phyloP scores from a whole-genome alignment of 257 asterid species.

The Linaria vulgaris region DNA sequence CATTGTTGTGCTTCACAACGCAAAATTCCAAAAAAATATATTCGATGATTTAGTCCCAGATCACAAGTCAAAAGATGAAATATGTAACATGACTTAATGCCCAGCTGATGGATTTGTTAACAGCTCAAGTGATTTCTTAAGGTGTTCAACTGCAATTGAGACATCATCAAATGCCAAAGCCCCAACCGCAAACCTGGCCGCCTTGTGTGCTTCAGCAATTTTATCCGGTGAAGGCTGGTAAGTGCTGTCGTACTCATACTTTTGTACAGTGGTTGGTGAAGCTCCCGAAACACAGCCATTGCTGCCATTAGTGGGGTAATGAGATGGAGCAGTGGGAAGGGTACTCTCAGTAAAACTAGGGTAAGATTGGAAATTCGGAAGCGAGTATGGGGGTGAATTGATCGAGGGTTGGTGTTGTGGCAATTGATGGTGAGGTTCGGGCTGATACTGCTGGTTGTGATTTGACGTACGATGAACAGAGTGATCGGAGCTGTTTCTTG shows the following conservation, averaged over 20 bases:
- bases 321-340: slow-evolving; percentile 72
- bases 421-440: slow-evolving; percentile 35
- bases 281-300: slow-evolving; percentile 46
- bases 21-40: too few species aligned
- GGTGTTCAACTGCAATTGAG: slow-evolving; percentile 67
- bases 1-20: too few species aligned
- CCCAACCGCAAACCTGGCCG: slow-evolving; percentile 90
- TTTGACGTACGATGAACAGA: slow-evolving; percentile 45
- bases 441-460: slow-evolving; percentile 49
- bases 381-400: slow-evolving; percentile 40
- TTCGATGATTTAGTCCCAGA: too few species aligned
- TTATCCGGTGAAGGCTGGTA: slow-evolving; percentile 86
- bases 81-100: slow-evolving; percentile 45
- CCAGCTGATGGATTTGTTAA: slow-evolving; percentile 76
- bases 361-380: slow-evolving; percentile 79
- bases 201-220: slow-evolving; percentile 91
- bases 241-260: slow-evolving; percentile 64
- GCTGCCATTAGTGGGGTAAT: slow-evolving; percentile 49
- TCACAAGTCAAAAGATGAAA: too few species aligned
- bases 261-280: slow-evolving; percentile 35
- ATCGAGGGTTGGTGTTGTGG: slow-evolving; percentile 58
- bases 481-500: slow-evolving; percentile 42
- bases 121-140: slow-evolving; percentile 76
- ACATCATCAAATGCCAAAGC: slow-evolving; percentile 92
- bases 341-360: slow-evolving; percentile 72